These are phyloP conservation scores for Pugionium dolabratum DNA, from an alignment of 345 rosid species.

Conservation along the genomic window DNA sequence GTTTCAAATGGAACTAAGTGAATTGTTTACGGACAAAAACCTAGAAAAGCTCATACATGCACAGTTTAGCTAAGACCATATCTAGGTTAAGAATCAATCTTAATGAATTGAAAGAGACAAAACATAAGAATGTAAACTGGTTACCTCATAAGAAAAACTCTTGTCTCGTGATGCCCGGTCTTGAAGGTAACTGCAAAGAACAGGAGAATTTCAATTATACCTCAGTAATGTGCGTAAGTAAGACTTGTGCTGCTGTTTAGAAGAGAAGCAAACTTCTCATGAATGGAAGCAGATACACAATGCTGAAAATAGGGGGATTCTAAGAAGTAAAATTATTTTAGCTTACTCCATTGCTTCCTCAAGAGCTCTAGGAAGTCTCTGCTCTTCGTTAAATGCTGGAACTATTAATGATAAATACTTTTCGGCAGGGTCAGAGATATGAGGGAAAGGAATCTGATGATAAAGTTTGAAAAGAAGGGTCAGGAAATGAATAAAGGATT, in stretches of 20 bases:
- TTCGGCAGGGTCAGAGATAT: constrained; percentile 66
- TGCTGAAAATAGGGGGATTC: background rate
- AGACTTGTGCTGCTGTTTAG: background rate
- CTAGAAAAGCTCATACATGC: constrained; percentile 1
- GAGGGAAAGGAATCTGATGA: constrained; percentile 70
- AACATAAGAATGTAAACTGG: constrained; percentile 17
- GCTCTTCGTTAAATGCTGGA: constrained; percentile 93
- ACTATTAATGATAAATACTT: constrained; percentile 82
- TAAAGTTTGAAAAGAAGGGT: background rate
- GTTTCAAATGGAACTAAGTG: background rate
- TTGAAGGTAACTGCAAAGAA: constrained; percentile 76
- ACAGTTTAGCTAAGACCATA: background rate
- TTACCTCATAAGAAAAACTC: constrained; percentile 89
- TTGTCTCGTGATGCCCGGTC: constrained; percentile 75
- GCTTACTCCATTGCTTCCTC: constrained; percentile 87
- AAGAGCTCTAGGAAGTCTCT: constrained; percentile 87
- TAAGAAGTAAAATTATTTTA: background rate
- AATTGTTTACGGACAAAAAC: background rate
- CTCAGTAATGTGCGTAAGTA: constrained; percentile 6
- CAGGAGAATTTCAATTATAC: constrained; percentile 16
- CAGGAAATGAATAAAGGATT: background rate
- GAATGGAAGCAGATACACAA: constrained; percentile 7
- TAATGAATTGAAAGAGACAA: background rate
- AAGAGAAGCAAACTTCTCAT: constrained; percentile 15
- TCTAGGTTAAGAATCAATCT: background rate